phyloP scores from a whole-genome alignment of 352 stramenopile species.

The Phytophthora pluvialis region DNA sequence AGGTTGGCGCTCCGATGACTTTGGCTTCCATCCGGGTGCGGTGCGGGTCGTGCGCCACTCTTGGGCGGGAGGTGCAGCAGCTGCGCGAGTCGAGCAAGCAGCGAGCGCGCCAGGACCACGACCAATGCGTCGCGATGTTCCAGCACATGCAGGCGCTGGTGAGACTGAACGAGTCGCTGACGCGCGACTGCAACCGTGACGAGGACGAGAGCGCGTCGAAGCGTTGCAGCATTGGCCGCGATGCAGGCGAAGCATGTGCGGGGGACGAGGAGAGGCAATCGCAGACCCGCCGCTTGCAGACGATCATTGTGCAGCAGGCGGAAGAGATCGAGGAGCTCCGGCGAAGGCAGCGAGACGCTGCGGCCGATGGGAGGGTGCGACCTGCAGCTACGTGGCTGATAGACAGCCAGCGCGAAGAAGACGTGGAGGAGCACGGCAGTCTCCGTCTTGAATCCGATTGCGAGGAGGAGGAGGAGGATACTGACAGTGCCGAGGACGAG shows the following conservation, averaged over 20 bases:
- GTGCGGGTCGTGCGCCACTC: conserved; percentile 25
- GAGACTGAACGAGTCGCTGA: conserved; percentile 39
- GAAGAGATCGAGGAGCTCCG: conserved; percentile 41
- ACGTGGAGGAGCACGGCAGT: background rate
- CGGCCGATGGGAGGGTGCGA: conserved; percentile 4
- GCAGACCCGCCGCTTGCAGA: conserved; percentile 35
- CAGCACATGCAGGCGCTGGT: conserved; percentile 56
- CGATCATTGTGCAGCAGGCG: conserved; percentile 48
- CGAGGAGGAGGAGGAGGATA: background rate
- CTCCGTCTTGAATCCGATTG: background rate
- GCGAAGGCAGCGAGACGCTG: conserved; percentile 15
- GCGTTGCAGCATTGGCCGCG: background rate
- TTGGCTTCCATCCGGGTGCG: background rate
- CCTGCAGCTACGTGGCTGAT: too few relatives aligned
- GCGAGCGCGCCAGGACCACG: conserved; percentile 39
- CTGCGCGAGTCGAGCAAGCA: conserved; percentile 26
- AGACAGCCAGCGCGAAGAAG: conserved; percentile 20
- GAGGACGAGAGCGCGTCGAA: background rate
- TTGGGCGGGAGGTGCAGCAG: conserved; percentile 26
- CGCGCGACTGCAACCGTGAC: background rate
- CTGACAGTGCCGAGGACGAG: background rate
- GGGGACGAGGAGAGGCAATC: background rate
- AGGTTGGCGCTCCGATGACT: too few relatives aligned
- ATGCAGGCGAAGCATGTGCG: background rate
- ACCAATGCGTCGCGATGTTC: conserved; percentile 49